These are phyloP conservation scores for Arthrobotrys sphaeroides DNA, from an alignment of 2,329 filamentous ascomycete species.

Conservation along the genomic window DNA sequence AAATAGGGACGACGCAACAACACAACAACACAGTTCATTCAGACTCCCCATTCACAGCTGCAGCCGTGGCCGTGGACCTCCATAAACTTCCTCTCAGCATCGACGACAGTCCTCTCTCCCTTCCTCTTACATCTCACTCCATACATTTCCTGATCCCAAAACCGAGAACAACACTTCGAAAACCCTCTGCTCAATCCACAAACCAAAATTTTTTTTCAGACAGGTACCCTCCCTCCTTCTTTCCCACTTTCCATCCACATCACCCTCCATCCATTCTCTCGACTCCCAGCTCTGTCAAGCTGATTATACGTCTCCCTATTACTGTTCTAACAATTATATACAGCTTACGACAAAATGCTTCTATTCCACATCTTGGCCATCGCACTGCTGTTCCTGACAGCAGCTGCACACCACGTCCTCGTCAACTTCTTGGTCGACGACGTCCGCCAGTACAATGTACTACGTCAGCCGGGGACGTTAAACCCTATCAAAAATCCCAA, in stretches of 20 bases:
- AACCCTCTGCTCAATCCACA: too few species aligned
- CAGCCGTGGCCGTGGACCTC: not conserved
- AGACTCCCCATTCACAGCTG: not conserved
- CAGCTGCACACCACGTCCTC: slow-evolving; percentile 32
- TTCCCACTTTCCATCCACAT: too few species aligned
- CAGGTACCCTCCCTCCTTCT: too few species aligned
- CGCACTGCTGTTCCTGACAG: not conserved
- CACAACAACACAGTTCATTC: not conserved
- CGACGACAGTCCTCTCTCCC: not conserved
- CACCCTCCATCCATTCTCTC: too few species aligned
- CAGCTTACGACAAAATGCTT: slow-evolving; percentile 24
- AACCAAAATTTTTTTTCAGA: too few species aligned
- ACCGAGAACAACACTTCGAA: not conserved
- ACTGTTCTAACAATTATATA: too few species aligned
- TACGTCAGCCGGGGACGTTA: slow-evolving; percentile 43
- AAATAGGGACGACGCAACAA: not conserved
- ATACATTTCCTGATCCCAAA: not conserved
- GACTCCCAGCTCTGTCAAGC: too few species aligned
- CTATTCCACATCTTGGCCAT: not conserved
- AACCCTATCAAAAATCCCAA: slow-evolving; percentile 24
- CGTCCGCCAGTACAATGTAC: slow-evolving; percentile 24
- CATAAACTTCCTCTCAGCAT: not conserved
- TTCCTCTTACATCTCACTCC: slow-evolving; percentile 6
- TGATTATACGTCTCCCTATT: too few species aligned
- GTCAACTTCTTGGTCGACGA: slow-evolving; percentile 29